phyloP scores from a whole-genome alignment of 2,329 filamentous ascomycete genomes.

The Ophiostoma australiae region DNA sequence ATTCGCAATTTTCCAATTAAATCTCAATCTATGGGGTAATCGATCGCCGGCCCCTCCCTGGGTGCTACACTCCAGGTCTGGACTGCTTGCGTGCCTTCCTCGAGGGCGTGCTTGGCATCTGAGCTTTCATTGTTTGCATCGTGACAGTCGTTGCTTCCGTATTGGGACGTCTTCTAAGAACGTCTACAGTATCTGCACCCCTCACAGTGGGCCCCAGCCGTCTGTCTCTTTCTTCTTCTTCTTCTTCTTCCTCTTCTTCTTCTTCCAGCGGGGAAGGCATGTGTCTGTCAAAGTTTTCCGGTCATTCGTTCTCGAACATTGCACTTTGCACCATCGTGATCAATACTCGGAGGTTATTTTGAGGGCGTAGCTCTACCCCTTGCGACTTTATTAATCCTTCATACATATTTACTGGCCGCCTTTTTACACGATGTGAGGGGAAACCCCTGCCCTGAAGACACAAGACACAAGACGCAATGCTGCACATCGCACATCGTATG shows the following conservation, averaged over 20 bases:
- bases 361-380: neutral
- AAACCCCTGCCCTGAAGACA: constrained; percentile 3
- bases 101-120: neutral
- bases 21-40: constrained; percentile 9
- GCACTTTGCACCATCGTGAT: constrained; percentile 11
- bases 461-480: neutral
- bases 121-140: constrained; percentile 2
- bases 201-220: neutral
- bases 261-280: neutral
- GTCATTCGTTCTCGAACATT: neutral
- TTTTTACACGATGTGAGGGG: constrained; percentile 13
- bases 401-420: neutral
- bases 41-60: neutral
- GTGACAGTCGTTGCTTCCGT: neutral
- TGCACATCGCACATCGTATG: neutral
- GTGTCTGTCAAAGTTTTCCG: neutral
- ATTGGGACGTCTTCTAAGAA: neutral
- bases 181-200: neutral
- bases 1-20: neutral
- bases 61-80: constrained; percentile 5
- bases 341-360: neutral
- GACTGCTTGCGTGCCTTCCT: neutral
- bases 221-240: neutral
- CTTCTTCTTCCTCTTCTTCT: neutral
- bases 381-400: neutral